Evolutionary conservation across 2,329 filamentous ascomycete genomes (phyloP), one percentile per base, ranked within the genome.

Genomic region (Beauveria rudraprayagi): DNA sequence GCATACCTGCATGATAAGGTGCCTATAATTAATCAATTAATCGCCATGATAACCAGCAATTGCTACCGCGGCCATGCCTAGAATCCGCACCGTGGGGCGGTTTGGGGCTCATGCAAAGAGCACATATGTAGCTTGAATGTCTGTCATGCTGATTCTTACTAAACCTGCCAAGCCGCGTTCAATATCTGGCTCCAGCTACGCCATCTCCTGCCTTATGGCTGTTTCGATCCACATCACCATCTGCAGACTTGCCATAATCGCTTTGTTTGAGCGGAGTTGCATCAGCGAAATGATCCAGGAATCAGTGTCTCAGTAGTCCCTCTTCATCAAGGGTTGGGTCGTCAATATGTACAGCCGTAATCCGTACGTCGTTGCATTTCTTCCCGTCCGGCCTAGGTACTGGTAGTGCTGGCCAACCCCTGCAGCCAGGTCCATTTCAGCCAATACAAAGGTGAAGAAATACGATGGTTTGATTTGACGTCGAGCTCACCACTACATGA

Each of bases 271-370:
- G 0, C 11, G 5, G 3, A 66, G 8, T 9, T 17, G 6, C 60
- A 65, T 61, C 2, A 53, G 22, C 0, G 24, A 44, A 11, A 67
- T 62, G 37, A 10, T 58, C 57, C 17, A 67, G 3, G 14, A 61
- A 62, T 64, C 65, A 66, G 0, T n/a, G 0, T 22, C 62, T 63
- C 2, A 19, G 26, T n/a, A 17, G n/a, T 2, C 60, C 52, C 11
- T 26, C 46, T 8, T 60, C 26, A 63, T 56, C 3, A 63, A 56
- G 1, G 41, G 16, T 8, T 65, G 64, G 2, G 66, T 51, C 0
- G 62, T 62, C 9, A 68, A 19, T 3, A 63, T 56, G 65, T 65
- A 68, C 3, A 67, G 10, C 46, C 51, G 60, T 4, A 67, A 67
- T 8, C 46, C 51, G 60, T 4, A 67, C 5, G 0, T 65, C 40